Evolutionary conservation across 176 grass and related monocot genomes (phyloP), one percentile per base, ranked within the genome.

Genomic region (Canna indica): DNA sequence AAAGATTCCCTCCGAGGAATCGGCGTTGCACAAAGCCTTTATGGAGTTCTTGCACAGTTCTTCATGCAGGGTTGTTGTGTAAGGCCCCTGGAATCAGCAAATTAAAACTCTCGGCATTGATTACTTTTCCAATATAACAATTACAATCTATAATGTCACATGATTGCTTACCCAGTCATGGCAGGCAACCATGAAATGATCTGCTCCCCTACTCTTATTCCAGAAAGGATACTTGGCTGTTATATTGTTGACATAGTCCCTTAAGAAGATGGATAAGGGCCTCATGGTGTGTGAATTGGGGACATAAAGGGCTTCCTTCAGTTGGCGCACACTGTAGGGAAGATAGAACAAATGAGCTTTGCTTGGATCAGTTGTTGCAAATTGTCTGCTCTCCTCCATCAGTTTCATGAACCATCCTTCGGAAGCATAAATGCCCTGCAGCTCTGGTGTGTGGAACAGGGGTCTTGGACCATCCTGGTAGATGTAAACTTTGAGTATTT

Each of bases 331-430:
- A 27, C 71, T 73, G 41, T 73, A 73, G 16, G 71, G 71, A 15
- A 73, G 52, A 27, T 73, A 73, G 33, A 73, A 73, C 33, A 73
- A 17, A 28, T 73, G 71, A 73, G 53, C 71, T 73, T 59, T 73
- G 24, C 50, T 59, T 59, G 71, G 52, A 29, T 73, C 34, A n/a
- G 7, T 73, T 10, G 34, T 52, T 0, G 25, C 32, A 30, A 59
- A 73, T 27, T 12, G 5, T 34, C 12, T 58, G 48, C 36, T 73
- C 50, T 58, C 52, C 48, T 73, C 53, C 71, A 73, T 59, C 53
- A 73, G 42, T 39, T 73, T 73, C 71, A 73, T 73, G 41, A 73
- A 73, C 71, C 71, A 73, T 38, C 71, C 71, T 73, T 73, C 71
- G 10, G 71, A 73, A 15, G 71, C 71, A 28, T 73, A 73, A 41